Base-by-base conservation (phyloP, 2,329 filamentous ascomycete species). In the Ramularia endophylla region DNA sequence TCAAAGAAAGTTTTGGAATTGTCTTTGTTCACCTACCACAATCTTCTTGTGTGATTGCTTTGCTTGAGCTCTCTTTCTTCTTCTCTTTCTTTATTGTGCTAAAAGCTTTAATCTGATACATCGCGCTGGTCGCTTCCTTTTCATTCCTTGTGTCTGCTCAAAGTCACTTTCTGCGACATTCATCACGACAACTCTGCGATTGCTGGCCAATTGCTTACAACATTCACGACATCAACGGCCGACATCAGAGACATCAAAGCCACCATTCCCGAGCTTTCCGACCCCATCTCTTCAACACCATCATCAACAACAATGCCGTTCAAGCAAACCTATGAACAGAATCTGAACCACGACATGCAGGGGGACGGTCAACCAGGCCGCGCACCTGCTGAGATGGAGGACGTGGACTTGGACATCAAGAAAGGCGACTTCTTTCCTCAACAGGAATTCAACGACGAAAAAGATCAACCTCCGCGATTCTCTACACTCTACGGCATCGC, bases 311-410 rank as follows among this genome's bases (percentile, higher is more conserved):
- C 22, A 25, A 59, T 59, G 54, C 34, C 58, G 33, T 61, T 62
- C 50, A 44, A 50, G 30, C 44, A 51, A 35, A 38, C 31, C 39
- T 62, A 62, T 41, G 61, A 63, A 44, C 55, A 52, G 40, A 47
- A 53, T 19, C 42, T 59, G 41, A 63, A 64, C 50, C 44, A 53
- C 32, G 45, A 61, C 28, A 59, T 63, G 53, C 51, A 60, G 38
- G 44, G 46, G 17, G 44, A 51, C 22, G 40, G 37, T 22, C 49
- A 48, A 35, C 46, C 47, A 20, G 47, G 41, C 9, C 46, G 44
- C 9, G 46, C 51, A 28, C 48, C 54, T 15, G 17, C 48, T 15
- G 54, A 56, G 29, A 33, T 43, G 8, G 44, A 43, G 8, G 40
- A 43, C 22, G 35, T 47, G 35, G 47, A 54, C 20, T 38, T 37